Evolutionary conservation across 345 rosid species (phyloP).

Genomic region (Lepidium aucheri): DNA sequence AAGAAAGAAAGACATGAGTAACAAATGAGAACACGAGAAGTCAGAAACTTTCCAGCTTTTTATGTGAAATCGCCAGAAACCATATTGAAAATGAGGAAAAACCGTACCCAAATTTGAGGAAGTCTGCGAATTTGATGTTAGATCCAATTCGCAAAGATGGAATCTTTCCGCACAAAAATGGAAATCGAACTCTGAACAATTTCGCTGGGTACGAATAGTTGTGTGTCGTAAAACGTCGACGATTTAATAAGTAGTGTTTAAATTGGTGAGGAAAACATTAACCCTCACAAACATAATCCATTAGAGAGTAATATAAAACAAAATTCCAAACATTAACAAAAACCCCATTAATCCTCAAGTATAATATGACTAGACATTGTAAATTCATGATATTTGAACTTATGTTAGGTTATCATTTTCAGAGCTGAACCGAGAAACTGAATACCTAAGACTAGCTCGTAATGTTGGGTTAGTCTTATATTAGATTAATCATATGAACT

Average conservation of each 20-base stretch:
- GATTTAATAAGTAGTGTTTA: background rate
- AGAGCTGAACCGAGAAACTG: no score
- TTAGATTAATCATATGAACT: no score
- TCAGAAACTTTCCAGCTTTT: background rate
- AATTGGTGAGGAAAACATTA: background rate
- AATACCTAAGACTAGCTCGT: no score
- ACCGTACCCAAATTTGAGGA: background rate
- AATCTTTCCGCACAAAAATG: background rate
- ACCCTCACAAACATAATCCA: no score
- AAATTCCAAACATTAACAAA: no score
- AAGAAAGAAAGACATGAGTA: background rate
- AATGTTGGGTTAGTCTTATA: no score
- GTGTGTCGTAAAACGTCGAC: background rate
- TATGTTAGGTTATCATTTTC: no score
- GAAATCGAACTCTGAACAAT: background rate
- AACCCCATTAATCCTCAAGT: no score
- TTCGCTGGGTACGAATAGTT: background rate
- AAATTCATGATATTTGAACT: no score
- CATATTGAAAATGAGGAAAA: background rate
- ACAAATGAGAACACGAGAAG: background rate
- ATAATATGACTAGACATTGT: no score
- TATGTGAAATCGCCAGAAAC: background rate
- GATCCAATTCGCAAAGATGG: background rate
- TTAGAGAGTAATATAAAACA: no score
- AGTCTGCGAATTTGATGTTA: background rate